These are phyloP conservation scores for Boletus subparvulus DNA, from an alignment of 768 basidiomycete species.

Conservation along the genomic window DNA sequence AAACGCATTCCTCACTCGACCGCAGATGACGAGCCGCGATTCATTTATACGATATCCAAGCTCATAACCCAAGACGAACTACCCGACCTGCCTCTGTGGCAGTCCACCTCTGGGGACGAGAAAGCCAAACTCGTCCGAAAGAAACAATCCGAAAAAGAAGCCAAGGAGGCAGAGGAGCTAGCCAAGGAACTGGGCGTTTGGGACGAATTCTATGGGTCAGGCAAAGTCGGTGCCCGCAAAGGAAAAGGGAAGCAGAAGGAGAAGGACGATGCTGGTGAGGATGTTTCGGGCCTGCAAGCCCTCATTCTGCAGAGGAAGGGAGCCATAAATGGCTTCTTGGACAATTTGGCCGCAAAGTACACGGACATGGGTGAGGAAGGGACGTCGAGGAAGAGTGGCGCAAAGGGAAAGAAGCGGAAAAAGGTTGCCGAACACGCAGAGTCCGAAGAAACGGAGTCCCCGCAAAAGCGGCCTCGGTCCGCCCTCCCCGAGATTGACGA, in stretches of 20 bases:
- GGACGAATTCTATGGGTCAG: slow-evolving; percentile 89
- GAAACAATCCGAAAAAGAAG: slow-evolving; percentile 77
- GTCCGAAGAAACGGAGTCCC: slow-evolving; percentile 27
- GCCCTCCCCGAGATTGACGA: slow-evolving; percentile 61
- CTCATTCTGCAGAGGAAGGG: slow-evolving; percentile 78
- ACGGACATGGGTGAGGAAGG: slow-evolving; percentile 41
- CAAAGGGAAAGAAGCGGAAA: slow-evolving; percentile 54
- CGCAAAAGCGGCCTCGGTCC: slow-evolving; percentile 50
- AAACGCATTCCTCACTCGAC: slow-evolving; percentile 83
- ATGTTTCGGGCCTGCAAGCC: slow-evolving; percentile 71
- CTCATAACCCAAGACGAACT: slow-evolving; percentile 66
- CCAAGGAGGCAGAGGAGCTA: slow-evolving; percentile 76
- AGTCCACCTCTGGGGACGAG: slow-evolving; percentile 69
- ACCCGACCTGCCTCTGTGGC: slow-evolving; percentile 60
- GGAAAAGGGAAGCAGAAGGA: slow-evolving; percentile 51
- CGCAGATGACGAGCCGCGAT: slow-evolving; percentile 80
- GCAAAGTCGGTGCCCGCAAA: slow-evolving; percentile 61
- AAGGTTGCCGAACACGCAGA: slow-evolving; percentile 34
- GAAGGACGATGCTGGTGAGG: slow-evolving; percentile 43
- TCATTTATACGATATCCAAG: slow-evolving; percentile 64
- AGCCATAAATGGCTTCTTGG: slow-evolving; percentile 70
- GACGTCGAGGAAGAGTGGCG: slow-evolving; percentile 35
- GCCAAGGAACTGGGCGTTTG: slow-evolving; percentile 90
- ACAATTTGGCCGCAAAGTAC: slow-evolving; percentile 74
- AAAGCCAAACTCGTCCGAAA: slow-evolving; percentile 72